Evolutionary conservation across 2,329 filamentous ascomycete genomes (phyloP).

Genomic region (Stagonosporopsis vannaccii): DNA sequence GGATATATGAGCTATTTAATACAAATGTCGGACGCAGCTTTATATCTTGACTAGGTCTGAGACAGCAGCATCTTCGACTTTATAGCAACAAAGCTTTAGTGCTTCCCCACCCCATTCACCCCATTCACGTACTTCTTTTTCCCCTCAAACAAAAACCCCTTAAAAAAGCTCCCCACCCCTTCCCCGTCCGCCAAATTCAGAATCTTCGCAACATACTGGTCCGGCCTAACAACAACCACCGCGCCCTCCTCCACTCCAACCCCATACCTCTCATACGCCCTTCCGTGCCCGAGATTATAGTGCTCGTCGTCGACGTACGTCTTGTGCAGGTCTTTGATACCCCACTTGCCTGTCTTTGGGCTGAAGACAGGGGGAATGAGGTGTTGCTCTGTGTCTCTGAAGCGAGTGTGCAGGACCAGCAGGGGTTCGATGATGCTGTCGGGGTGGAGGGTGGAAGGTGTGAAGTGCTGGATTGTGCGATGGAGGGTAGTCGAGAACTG

Average conservation of each 20-base stretch:
- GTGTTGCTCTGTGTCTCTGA: constrained; percentile 58
- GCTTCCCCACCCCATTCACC: background rate
- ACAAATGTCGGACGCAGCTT: too few species aligned
- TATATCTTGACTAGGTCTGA: too few species aligned
- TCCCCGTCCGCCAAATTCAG: constrained; percentile 17
- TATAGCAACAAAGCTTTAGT: background rate
- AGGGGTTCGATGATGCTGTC: constrained; percentile 66
- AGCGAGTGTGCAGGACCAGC: constrained; percentile 60
- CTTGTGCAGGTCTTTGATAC: constrained; percentile 66
- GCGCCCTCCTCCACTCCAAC: constrained; percentile 50
- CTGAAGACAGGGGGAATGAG: constrained; percentile 65
- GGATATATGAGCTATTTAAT: too few species aligned
- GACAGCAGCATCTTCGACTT: too few species aligned
- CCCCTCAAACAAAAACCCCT: constrained; percentile 17
- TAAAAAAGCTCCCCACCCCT: constrained; percentile 24
- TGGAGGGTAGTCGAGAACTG: constrained; percentile 34
- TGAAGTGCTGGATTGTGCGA: constrained; percentile 52
- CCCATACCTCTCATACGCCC: constrained; percentile 65
- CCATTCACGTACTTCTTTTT: too few species aligned
- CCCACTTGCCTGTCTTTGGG: constrained; percentile 63
- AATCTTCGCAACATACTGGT: constrained; percentile 60
- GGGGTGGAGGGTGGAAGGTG: constrained; percentile 51
- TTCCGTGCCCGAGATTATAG: constrained; percentile 64
- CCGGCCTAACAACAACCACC: constrained; percentile 64
- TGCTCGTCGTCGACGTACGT: constrained; percentile 65